Conservation (phyloP, 2,329 filamentous ascomycete genomes). For the Apiospora koreana region DNA sequence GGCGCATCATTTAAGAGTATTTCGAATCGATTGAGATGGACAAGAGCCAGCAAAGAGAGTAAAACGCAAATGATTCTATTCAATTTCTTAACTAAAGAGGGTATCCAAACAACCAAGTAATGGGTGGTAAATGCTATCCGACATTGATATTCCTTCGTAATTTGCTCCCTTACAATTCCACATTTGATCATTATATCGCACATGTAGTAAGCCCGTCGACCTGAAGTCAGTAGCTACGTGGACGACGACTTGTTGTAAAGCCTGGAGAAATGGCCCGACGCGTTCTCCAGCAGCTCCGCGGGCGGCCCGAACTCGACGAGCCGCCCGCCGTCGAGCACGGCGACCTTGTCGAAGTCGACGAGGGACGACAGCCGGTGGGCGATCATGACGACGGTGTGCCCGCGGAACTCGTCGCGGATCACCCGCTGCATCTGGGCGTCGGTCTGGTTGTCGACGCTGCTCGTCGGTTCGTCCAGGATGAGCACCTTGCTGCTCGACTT, state of each 20-base stretch:
- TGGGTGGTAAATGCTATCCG: background rate
- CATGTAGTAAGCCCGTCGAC: too few species aligned
- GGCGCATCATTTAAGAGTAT: too few species aligned
- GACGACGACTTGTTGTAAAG: conserved; percentile 11
- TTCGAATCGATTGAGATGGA: too few species aligned
- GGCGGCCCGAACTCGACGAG: conserved; percentile 33
- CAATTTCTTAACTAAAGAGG: background rate
- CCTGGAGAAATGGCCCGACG: conserved; percentile 11
- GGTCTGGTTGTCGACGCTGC: conserved; percentile 18
- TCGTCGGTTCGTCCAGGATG: conserved; percentile 58
- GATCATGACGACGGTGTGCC: conserved; percentile 36
- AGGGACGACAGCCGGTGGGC: conserved; percentile 35
- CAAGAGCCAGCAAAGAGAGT: background rate
- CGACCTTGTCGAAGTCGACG: conserved; percentile 36
- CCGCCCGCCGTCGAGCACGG: conserved; percentile 30
- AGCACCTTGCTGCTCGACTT: conserved; percentile 62
- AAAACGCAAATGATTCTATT: background rate
- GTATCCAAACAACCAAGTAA: background rate
- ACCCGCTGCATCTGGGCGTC: conserved; percentile 17
- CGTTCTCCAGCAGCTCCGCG: conserved; percentile 5
- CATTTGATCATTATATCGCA: background rate
- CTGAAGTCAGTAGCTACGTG: background rate
- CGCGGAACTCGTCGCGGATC: conserved; percentile 22
- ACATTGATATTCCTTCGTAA: background rate
- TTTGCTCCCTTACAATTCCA: background rate